Evolutionary conservation across 1,284 basidiomycete genomes (phyloP), one percentile per base, ranked within the genome.

Genomic region (Heterobasidion annosum): DNA sequence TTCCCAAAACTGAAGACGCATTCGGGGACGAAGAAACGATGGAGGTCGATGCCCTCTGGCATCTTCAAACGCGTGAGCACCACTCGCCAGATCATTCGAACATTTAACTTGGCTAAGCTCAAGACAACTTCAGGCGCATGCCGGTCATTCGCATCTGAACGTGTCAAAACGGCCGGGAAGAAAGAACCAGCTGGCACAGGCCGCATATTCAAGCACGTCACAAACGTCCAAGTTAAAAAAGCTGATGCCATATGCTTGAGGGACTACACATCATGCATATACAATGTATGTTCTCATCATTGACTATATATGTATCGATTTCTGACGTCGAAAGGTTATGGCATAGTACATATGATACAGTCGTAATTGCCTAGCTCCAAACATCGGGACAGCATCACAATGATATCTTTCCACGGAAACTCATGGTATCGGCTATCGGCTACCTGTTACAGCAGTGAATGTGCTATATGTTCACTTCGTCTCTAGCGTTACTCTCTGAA

Each of bases 21-120:
- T 66, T 82, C 78, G 3, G 88, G 88, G 9, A 78, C 88, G n/a
- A 90, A 89, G 73, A 91, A 91, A 68, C 72, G 88, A 60, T 91
- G 86, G 86, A 73, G 78, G 58, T 82, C 84, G 1, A 69, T 90
- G 42, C 76, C 78, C 15, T 82, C 78, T 25, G 82, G 85, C 34
- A 65, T 73, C n/a, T 91, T 90, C 73, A 91, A 91, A 74, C 84
- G 88, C 57, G 88, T 91, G 62, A 50, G 82, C 70, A 8, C 18
- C 56, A 59, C 50, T 50, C 40, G 42, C 47, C 46, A 25, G 25
- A 18, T 6, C 46, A 7, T 9, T 34, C 16, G 13, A 49, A 16
- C 49, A 13, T 48, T 34, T 37, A n/a, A 7, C 42, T 44, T 35
- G 51, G 13, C 32, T 48, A n/a, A 49, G 13, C 50, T 57, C 40